Base-by-base conservation (phyloP, 306 rosid genomes). In the Rosa rugosa region DNA sequence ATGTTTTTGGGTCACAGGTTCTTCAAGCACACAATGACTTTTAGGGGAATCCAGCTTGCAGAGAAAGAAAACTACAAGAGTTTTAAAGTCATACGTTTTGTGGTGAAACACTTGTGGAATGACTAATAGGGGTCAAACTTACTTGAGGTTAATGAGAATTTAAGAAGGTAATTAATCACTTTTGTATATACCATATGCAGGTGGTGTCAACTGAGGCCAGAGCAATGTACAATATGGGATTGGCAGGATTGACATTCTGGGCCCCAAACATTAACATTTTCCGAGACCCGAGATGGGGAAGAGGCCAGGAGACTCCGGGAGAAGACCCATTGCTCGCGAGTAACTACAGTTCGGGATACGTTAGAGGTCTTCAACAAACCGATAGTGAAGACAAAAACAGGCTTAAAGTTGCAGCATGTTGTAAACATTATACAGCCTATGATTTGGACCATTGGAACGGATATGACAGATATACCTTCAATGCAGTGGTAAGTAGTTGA, bases 371-470 rank as follows among this genome's bases (percentile, higher is more conserved):
- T 16, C 99, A 95, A 80, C 90, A 93, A 83, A 87, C 89, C 1
- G 97, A 90, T 57, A 91, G 83, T 68, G 85, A 77, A 8, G 85
- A 91, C 60, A 12, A 93, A 0, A 77, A 87, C 80, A 83, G 88
- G 83, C 99, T 95, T 17, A 95, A 95, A 84, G 99, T 95, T 83
- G 99, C 99, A 38, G 99, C 99, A 49, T 95, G 99, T 62, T 95
- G 99, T 81, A 95, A 95, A 81, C 99, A 95, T 71, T 95, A 95
- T 45, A 95, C 99, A n/a, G 99, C 98, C 68, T 95, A 95, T 74
- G 99, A 95, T 86, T 0, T 95, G 82, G 99, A 95, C 77, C 85
- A 91, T 40, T 95, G 99, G 99, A 95, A 93, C 81, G 99, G 98
- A 10, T 62, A 83, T 45, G 94, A 90, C 31, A 92, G 99, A 60